Conservation (phyloP, 2,329 filamentous ascomycete species). For the Hysterium pulicare region DNA sequence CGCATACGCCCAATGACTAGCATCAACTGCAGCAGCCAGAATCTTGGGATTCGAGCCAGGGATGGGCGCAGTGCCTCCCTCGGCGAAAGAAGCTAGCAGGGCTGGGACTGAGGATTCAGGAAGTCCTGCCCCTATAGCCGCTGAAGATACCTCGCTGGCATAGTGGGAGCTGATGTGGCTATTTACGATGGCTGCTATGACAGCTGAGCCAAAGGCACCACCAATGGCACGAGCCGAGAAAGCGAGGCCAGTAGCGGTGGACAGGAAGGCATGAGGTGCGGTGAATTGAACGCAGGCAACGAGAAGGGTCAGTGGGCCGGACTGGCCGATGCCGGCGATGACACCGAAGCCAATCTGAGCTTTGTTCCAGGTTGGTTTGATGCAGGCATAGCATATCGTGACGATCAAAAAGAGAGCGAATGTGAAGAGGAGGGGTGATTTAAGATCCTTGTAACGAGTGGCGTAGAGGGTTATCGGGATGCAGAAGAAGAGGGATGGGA, state of each 20-base stretch:
- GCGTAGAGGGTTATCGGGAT: conserved; percentile 25
- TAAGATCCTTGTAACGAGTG: conserved; percentile 27
- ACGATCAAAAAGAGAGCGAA: conserved; percentile 27
- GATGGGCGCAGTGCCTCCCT: conserved; percentile 1
- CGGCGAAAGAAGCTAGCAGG: not conserved
- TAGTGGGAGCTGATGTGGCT: not conserved
- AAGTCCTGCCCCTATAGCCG: conserved; percentile 45
- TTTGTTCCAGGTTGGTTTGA: conserved; percentile 22
- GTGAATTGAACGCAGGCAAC: conserved; percentile 3
- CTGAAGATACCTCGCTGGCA: conserved; percentile 10
- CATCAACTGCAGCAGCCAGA: not conserved
- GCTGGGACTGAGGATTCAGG: conserved; percentile 17
- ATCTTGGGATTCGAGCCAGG: not conserved
- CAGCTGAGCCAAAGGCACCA: conserved; percentile 1
- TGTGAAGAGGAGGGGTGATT: conserved; percentile 23
- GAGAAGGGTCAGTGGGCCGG: conserved; percentile 4
- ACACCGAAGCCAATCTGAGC: conserved; percentile 3
- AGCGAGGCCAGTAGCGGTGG: conserved; percentile 4
- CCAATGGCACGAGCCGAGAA: conserved; percentile 4
- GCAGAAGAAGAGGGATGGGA: conserved; percentile 20
- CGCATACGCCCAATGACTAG: conserved; percentile 22
- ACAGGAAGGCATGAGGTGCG: conserved; percentile 1
- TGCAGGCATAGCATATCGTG: conserved; percentile 23
- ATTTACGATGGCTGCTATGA: conserved; percentile 1
- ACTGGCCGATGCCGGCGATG: not conserved